phyloP scores from a whole-genome alignment of 345 rosid genomes.

The Garcia nutans region DNA sequence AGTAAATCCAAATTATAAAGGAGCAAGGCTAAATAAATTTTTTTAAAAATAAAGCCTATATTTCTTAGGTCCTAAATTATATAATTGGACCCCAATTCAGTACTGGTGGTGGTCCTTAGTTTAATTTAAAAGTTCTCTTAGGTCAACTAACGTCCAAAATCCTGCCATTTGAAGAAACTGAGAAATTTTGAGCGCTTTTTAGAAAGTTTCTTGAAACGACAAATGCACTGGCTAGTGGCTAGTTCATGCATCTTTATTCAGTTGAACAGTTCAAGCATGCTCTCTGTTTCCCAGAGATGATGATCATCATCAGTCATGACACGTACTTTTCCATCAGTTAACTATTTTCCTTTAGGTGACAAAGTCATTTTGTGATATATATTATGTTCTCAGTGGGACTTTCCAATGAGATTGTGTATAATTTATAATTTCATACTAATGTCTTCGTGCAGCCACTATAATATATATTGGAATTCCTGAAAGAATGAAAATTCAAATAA shows the following conservation, averaged over 20 bases:
- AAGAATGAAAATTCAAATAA: too few species aligned
- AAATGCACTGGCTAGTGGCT: neutral
- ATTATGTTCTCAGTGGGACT: too few species aligned
- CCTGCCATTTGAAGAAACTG: neutral
- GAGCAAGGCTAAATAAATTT: too few species aligned
- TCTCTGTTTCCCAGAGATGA: neutral
- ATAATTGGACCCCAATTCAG: neutral
- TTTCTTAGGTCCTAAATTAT: neutral
- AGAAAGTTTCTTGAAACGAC: constrained; percentile 1
- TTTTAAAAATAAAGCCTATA: too few species aligned
- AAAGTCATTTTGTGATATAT: neutral
- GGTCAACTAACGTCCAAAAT: neutral
- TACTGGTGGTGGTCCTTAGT: neutral
- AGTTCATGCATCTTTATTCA: neutral
- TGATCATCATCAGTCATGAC: neutral
- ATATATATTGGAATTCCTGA: neutral
- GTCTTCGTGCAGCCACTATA: neutral
- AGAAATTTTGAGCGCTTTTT: neutral
- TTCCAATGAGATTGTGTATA: too few species aligned
- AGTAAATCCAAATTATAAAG: too few species aligned
- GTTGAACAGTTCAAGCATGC: neutral
- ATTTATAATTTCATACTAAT: neutral
- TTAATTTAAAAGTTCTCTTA: neutral
- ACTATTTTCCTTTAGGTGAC: neutral
- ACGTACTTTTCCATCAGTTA: neutral